Percentiles rank a stretch among this genome's conserved stretches.
Evolutionary conservation across 108 stramenopile genomes (phyloP).

Genomic region (Skeletonema menzelii): DNA sequence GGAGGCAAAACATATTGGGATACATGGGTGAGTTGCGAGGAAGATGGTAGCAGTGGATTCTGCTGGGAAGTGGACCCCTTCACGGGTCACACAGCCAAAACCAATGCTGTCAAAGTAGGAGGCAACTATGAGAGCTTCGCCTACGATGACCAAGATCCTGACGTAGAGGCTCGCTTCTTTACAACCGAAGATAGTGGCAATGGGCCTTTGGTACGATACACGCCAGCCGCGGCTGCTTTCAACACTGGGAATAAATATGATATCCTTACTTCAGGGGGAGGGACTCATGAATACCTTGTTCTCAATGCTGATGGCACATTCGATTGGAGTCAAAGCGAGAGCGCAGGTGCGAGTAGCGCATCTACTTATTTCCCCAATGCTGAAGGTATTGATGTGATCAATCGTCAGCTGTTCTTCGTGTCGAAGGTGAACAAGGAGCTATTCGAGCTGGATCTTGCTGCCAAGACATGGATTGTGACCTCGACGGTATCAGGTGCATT

Average conservation of each 20-base stretch:
- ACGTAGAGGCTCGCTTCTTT: conserved; percentile 44
- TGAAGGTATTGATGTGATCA: conserved; percentile 57
- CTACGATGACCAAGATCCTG: conserved; percentile 47
- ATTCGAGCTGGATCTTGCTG: conserved; percentile 50
- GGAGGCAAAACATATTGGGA: conserved; percentile 48
- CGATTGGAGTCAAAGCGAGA: conserved; percentile 2
- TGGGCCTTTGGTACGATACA: conserved; percentile 49
- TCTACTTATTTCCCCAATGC: conserved; percentile 11
- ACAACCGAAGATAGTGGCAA: conserved; percentile 51
- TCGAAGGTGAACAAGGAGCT: conserved; percentile 41
- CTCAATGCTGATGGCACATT: conserved; percentile 30
- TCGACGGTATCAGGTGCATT: conserved; percentile 48
- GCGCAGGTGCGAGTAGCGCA: conserved; percentile 11
- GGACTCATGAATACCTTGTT: conserved; percentile 17
- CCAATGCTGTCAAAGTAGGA: conserved; percentile 28
- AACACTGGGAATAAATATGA: neutral
- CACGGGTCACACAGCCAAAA: conserved; percentile 27
- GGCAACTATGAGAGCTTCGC: conserved; percentile 61
- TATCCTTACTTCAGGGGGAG: neutral
- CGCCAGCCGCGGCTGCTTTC: conserved; percentile 15
- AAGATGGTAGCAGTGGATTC: conserved; percentile 21
- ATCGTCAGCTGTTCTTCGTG: conserved; percentile 39
- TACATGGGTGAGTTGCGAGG: conserved; percentile 63
- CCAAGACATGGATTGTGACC: conserved; percentile 19
- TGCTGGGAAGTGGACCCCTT: conserved; percentile 58